Percentiles rank a stretch among this genome's conserved stretches.
phyloP scores from a whole-genome alignment of 78 protist species.

The Monocercomonoides exilis region DNA sequence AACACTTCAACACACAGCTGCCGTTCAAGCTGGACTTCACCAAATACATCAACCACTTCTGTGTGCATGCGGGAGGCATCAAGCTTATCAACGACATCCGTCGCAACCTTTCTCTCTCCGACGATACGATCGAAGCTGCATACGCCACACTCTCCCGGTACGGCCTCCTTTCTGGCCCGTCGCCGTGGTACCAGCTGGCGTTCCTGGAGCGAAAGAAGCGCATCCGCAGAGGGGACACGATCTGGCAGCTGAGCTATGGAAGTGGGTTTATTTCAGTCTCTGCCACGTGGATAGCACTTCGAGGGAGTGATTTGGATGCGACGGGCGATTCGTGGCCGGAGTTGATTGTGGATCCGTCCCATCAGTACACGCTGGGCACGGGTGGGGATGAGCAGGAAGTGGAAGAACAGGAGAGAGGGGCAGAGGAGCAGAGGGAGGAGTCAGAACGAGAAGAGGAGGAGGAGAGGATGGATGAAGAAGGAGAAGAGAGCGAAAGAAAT shows the following conservation, averaged over 20 bases:
- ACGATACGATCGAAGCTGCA: neutral
- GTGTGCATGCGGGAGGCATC: slow-evolving; percentile 20
- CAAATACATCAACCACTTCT: slow-evolving; percentile 5
- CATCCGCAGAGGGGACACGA: neutral
- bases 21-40: neutral
- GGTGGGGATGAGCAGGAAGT: too few relatives aligned
- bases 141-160: neutral
- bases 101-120: neutral
- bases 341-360: neutral
- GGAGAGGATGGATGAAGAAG: too few relatives aligned
- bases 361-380: too few relatives aligned
- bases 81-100: neutral
- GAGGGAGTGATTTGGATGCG: neutral
- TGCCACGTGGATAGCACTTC: neutral
- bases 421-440: too few relatives aligned
- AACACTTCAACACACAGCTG: too few relatives aligned
- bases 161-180: slow-evolving; percentile 2
- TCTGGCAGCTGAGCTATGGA: slow-evolving; percentile 11
- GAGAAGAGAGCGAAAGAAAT: too few relatives aligned
- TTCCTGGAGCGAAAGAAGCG: neutral
- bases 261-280: neutral
- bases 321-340: neutral
- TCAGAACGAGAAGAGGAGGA: too few relatives aligned
- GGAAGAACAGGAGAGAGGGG: too few relatives aligned
- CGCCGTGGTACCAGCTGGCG: slow-evolving; percentile 16